A percentile compares a stretch with the other conserved stretches of the same genome.
Conservation (phyloP, 306 rosid genomes). For the Trifolium fragiferum region DNA sequence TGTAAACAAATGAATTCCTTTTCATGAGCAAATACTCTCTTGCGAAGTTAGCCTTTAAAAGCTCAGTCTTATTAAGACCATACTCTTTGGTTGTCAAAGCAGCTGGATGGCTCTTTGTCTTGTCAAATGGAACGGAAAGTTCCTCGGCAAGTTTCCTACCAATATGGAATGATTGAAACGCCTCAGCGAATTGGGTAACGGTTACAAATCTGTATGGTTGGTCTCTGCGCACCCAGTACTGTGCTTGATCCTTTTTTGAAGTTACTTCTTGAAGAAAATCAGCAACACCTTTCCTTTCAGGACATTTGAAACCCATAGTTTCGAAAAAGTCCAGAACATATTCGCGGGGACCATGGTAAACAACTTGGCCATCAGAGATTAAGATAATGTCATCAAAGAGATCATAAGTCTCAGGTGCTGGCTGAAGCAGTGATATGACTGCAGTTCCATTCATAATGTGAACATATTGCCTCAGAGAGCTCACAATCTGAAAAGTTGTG, state of each 20-base stretch:
- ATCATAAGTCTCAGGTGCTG: constrained; percentile 66
- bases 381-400: constrained; percentile 68
- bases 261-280: constrained; percentile 74
- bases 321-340: constrained; percentile 60
- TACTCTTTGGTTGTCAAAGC: constrained; percentile 53
- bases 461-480: constrained; percentile 51
- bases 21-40: constrained; percentile 63
- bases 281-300: constrained; percentile 63
- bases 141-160: constrained; percentile 48
- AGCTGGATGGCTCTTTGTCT: constrained; percentile 59
- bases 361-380: constrained; percentile 62
- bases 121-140: constrained; percentile 55
- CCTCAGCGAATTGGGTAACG: constrained; percentile 55
- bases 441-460: constrained; percentile 61
- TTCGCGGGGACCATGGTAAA: constrained; percentile 66
- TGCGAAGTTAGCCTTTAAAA: constrained; percentile 59
- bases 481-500: constrained; percentile 65
- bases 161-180: constrained; percentile 51
- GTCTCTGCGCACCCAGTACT: constrained; percentile 55
- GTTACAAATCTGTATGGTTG: constrained; percentile 52
- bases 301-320: constrained; percentile 62
- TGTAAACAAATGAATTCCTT: constrained; percentile 56
- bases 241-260: constrained; percentile 64
- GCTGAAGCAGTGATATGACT: constrained; percentile 62
- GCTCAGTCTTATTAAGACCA: constrained; percentile 54